Base-by-base conservation (phyloP, 768 basidiomycete species). In the Hygrophorus pudorinus region DNA sequence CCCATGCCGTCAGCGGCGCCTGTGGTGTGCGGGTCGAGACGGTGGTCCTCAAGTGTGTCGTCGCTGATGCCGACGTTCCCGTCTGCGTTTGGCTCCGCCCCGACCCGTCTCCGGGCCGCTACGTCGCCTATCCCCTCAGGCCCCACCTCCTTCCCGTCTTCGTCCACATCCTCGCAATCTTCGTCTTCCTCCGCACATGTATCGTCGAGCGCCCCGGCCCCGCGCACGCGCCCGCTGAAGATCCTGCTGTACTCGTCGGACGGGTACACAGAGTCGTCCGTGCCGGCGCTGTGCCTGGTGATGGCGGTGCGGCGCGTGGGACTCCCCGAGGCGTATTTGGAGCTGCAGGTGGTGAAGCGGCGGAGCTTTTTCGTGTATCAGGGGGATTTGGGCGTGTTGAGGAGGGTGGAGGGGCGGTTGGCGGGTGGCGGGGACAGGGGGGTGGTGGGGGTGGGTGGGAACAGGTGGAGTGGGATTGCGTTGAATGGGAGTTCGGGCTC, bases 331-430 rank as follows among this genome's bases (percentile, higher is more conserved):
- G 94, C 92, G 5, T 97, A 94, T 65, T 68, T 97, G 27, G 82
- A 90, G 58, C 73, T 98, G 50, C 94, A 98, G 64, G 79, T 84
- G 33, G 72, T 68, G 45, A 83, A 83, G 58, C 68, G 74, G 42
- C 65, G 94, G 41, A 85, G 81, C 49, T 98, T 98, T 66, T 98
- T 94, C 53, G 88, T 97, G 42, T 96, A 96, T 61, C 78, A 79
- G 45, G 67, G 67, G 39, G 94, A 98, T 62, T 61, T 93, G 44
- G 75, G 75, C 3, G 58, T 92, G 21, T 64, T 96, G 53, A 69
- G 76, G 50, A 70, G 76, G 34, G 73, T 92, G 36, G 92, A 94
- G 63, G 65, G 52, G 16, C 56, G 68, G 44, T 48, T 68, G 44
- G 63, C 61, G 49, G 56, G 58, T 31, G 57, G 58, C 43, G 53